Conservation (phyloP, 805 yeast genomes). For the Yamadazyma phyllophila region DNA sequence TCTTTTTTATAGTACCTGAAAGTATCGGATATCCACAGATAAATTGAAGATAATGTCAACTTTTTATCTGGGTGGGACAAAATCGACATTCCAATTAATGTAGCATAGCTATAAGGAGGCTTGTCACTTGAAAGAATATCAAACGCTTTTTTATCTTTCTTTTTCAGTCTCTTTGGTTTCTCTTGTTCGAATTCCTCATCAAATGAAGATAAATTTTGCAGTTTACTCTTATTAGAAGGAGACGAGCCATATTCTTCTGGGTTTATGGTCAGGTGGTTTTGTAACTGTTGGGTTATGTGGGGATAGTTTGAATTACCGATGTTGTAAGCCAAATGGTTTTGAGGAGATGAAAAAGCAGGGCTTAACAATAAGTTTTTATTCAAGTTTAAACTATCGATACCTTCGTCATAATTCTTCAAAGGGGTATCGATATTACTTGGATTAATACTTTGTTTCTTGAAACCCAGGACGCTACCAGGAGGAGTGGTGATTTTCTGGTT, state of each 20-base stretch:
- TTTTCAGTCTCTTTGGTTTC: slow-evolving; percentile 22
- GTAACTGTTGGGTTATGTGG: not conserved
- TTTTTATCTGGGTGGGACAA: slow-evolving; percentile 62
- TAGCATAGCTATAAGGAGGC: slow-evolving; percentile 94
- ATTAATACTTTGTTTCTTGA: not conserved
- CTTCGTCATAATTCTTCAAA: slow-evolving; percentile 8
- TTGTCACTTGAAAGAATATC: slow-evolving; percentile 58
- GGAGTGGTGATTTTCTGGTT: slow-evolving; percentile 35
- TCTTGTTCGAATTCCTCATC: slow-evolving; percentile 11
- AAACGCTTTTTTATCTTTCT: slow-evolving; percentile 35
- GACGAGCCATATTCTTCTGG: slow-evolving; percentile 4
- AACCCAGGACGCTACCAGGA: slow-evolving; percentile 19
- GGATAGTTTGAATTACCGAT: not conserved
- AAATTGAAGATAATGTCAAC: slow-evolving; percentile 62
- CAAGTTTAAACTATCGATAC: slow-evolving; percentile 7
- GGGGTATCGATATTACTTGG: slow-evolving; percentile 12
- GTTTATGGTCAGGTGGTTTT: not conserved
- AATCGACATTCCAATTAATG: slow-evolving; percentile 89
- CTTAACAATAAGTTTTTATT: slow-evolving; percentile 26
- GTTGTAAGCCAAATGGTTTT: slow-evolving; percentile 15
- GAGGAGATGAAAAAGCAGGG: slow-evolving; percentile 52
- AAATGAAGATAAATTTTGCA: slow-evolving; percentile 6
- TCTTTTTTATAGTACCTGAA: slow-evolving; percentile 79
- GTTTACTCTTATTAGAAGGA: slow-evolving; percentile 36
- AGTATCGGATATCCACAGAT: slow-evolving; percentile 86